A percentile compares a stretch with the other conserved stretches of the same genome.
These are phyloP conservation scores for Leccinum fuscescens DNA, from an alignment of 1,284 basidiomycete species.

Conservation along the genomic window DNA sequence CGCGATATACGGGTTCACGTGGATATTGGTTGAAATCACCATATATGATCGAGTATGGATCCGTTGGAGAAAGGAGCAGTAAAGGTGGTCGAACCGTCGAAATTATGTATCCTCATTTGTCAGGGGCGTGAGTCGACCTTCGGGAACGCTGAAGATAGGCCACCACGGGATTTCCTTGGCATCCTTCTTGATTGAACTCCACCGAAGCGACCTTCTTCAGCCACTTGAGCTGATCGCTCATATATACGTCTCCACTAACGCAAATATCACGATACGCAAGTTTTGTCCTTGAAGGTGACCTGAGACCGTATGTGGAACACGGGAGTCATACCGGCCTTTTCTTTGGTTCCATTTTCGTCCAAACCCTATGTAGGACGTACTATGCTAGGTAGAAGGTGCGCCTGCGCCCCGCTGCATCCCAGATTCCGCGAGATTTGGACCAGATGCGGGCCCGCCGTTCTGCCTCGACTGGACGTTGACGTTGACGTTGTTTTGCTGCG, in stretches of 20 bases:
- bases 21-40: slow-evolving; percentile 96
- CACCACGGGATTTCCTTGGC: slow-evolving; percentile 90
- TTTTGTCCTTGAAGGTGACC: slow-evolving; percentile 89
- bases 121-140: slow-evolving; percentile 78
- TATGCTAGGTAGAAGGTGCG: too few species aligned
- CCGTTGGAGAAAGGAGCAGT: slow-evolving; percentile 81
- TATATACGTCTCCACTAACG: slow-evolving; percentile 83
- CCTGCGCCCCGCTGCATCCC: too few species aligned
- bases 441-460: too few species aligned
- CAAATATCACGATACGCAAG: slow-evolving; percentile 77
- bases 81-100: slow-evolving; percentile 60
- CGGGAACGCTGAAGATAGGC: slow-evolving; percentile 85
- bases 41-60: slow-evolving; percentile 93
- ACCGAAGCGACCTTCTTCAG: slow-evolving; percentile 88
- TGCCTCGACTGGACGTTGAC: too few species aligned
- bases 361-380: too few species aligned
- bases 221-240: slow-evolving; percentile 82
- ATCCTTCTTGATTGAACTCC: slow-evolving; percentile 84
- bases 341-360: too few species aligned
- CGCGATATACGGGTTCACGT: slow-evolving; percentile 98
- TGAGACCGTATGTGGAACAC: slow-evolving; percentile 88
- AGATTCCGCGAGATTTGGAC: too few species aligned
- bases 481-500: too few species aligned
- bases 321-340: slow-evolving; percentile 74
- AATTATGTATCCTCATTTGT: slow-evolving; percentile 81